Conservation (phyloP, 345 rosid species). For the Turnera subulata region DNA sequence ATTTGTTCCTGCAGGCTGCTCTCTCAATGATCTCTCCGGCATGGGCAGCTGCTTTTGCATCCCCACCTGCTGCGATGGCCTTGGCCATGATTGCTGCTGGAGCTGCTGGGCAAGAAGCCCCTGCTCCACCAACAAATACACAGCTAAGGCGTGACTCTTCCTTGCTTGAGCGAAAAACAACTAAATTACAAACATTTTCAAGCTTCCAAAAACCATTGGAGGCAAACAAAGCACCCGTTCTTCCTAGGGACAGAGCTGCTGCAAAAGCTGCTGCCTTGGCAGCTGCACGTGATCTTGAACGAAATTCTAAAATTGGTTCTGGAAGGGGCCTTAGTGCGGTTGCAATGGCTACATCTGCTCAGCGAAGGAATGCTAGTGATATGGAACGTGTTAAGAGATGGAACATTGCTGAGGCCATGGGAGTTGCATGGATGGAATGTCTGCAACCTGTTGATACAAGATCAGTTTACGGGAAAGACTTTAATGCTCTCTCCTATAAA, state of each 20-base stretch:
- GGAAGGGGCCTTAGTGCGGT: slow-evolving; percentile 99
- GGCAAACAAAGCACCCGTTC: slow-evolving; percentile 49
- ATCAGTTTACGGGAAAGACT: slow-evolving; percentile 97
- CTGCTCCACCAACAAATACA: slow-evolving; percentile 53
- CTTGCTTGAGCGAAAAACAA: slow-evolving; percentile 74
- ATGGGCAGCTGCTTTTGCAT: slow-evolving; percentile 99
- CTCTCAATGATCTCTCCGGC: slow-evolving; percentile 87
- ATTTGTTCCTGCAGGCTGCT: slow-evolving; percentile 58
- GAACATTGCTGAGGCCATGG: slow-evolving; percentile 95
- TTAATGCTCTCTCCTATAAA: slow-evolving; percentile 90
- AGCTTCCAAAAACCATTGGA: slow-evolving; percentile 89
- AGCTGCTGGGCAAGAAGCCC: slow-evolving; percentile 84
- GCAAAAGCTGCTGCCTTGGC: slow-evolving; percentile 99
- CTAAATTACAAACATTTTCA: slow-evolving; percentile 73
- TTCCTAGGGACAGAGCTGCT: slow-evolving; percentile 90
- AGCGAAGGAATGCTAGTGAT: slow-evolving; percentile 83
- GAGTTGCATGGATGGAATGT: slow-evolving; percentile 98
- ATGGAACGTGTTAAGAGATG: slow-evolving; percentile 91
- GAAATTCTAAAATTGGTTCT: slow-evolving; percentile 96
- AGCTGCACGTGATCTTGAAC: slow-evolving; percentile 98
- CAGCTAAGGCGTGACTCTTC: slow-evolving; percentile 83
- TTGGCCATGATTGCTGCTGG: slow-evolving; percentile 99
- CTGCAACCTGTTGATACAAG: slow-evolving; percentile 86
- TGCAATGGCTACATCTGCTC: slow-evolving; percentile 99
- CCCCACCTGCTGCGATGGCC: slow-evolving; percentile 99